Conservation (phyloP, 306 rosid species). For the Lagenaria siceraria region DNA sequence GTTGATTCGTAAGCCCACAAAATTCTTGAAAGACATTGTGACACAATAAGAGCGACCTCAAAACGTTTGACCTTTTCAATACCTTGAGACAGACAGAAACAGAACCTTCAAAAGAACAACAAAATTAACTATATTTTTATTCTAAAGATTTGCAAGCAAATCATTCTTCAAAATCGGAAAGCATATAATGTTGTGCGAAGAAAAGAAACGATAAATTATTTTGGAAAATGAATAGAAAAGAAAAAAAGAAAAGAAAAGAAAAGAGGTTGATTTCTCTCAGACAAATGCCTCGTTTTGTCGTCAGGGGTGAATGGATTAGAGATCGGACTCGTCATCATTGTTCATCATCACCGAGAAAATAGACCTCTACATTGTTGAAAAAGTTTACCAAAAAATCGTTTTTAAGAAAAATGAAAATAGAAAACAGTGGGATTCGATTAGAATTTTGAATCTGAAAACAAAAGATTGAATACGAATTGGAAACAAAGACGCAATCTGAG, state of each 20-base stretch:
- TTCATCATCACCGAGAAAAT: constrained; percentile 15
- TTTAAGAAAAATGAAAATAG: neutral
- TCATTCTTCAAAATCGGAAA: too few species aligned
- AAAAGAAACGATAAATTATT: too few species aligned
- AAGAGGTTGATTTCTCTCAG: constrained; percentile 12
- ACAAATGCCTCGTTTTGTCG: constrained; percentile 24
- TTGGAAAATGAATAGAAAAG: neutral
- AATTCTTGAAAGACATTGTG: too few species aligned
- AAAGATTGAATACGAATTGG: neutral
- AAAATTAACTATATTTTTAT: too few species aligned
- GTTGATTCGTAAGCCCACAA: too few species aligned
- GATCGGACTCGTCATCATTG: constrained; percentile 23
- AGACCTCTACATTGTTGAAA: neutral
- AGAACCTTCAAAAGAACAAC: too few species aligned
- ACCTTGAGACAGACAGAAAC: too few species aligned
- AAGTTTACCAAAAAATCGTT: neutral
- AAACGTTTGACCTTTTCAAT: too few species aligned
- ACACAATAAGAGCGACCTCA: too few species aligned
- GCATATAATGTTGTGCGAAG: too few species aligned
- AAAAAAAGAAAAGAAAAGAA: neutral
- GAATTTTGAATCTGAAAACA: neutral
- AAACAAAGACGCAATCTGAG: neutral
- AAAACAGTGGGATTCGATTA: neutral
- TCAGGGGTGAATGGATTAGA: constrained; percentile 16
- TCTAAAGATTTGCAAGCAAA: too few species aligned